These are phyloP conservation scores for Cyclotella cryptica DNA, from an alignment of 108 stramenopile species.

Conservation along the genomic window DNA sequence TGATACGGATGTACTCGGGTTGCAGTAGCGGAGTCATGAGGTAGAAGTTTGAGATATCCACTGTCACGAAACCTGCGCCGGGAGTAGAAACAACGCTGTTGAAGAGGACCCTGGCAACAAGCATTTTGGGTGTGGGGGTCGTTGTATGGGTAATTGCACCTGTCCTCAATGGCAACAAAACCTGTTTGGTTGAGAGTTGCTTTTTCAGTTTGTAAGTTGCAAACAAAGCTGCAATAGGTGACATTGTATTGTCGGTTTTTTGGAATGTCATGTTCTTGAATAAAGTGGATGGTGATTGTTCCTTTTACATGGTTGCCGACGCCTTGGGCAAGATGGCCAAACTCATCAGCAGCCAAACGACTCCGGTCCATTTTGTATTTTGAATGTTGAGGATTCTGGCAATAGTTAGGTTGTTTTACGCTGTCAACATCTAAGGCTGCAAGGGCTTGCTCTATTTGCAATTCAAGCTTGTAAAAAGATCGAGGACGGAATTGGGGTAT, in stretches of 20 bases:
- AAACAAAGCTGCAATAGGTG: background rate
- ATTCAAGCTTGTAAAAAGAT: too few relatives aligned
- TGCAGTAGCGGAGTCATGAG: constrained; percentile 27
- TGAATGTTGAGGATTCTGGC: background rate
- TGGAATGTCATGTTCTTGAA: constrained; percentile 12
- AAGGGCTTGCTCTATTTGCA: background rate
- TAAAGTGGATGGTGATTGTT: too few relatives aligned
- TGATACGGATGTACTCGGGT: constrained; percentile 52
- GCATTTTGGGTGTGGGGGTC: constrained; percentile 34
- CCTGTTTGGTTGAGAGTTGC: background rate
- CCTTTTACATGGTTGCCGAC: too few relatives aligned
- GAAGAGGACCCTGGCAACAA: constrained; percentile 10
- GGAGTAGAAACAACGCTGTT: constrained; percentile 55
- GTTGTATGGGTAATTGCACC: constrained; percentile 12
- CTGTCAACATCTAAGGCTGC: constrained; percentile 12
- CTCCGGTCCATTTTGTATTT: constrained; percentile 8
- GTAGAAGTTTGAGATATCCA: background rate
- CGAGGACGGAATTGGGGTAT: too few relatives aligned
- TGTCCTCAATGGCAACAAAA: background rate
- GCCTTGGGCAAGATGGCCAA: too few relatives aligned
- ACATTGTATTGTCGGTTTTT: constrained; percentile 13
- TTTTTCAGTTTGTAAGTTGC: background rate
- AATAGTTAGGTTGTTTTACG: constrained; percentile 9
- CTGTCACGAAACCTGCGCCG: constrained; percentile 27
- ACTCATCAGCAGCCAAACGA: background rate